A percentile compares a stretch with the other conserved stretches of the same genome.
These are phyloP conservation scores for Barnettozyma wickerhamii DNA, from an alignment of 805 yeast species.

Conservation along the genomic window DNA sequence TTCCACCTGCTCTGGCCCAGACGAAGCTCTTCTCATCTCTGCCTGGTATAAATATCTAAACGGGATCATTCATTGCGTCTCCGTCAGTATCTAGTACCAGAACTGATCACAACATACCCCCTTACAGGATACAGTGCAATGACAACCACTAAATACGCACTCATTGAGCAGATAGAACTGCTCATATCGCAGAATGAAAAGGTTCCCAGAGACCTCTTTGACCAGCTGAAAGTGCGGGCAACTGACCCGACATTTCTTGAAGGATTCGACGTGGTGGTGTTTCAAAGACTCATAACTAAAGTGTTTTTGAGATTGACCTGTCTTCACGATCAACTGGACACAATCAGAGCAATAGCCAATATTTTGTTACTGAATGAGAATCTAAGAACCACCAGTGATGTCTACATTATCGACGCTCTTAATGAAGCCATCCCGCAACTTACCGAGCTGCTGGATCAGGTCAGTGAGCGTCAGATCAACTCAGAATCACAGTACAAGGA, in stretches of 20 bases:
- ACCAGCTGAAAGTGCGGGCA: constrained; percentile 13
- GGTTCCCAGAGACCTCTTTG: constrained; percentile 10
- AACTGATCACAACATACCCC: too few relatives aligned
- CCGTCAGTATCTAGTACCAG: too few relatives aligned
- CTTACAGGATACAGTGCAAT: not conserved
- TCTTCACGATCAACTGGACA: constrained; percentile 16
- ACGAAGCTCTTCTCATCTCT: too few relatives aligned
- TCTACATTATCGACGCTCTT: not conserved
- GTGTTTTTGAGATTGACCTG: constrained; percentile 9
- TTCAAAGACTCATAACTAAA: constrained; percentile 9
- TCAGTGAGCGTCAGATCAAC: constrained; percentile 24
- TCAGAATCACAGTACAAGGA: constrained; percentile 22
- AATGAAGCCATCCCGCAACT: constrained; percentile 12
- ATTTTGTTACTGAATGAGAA: constrained; percentile 16
- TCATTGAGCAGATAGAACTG: constrained; percentile 3
- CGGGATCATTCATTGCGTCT: too few relatives aligned
- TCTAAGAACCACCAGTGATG: constrained; percentile 10
- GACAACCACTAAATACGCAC: constrained; percentile 6
- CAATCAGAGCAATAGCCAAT: constrained; percentile 21
- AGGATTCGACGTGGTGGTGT: constrained; percentile 9
- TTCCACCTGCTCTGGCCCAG: too few relatives aligned
- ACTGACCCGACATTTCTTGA: constrained; percentile 14
- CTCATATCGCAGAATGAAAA: constrained; percentile 1
- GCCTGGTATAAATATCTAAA: too few relatives aligned
- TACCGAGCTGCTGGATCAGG: constrained; percentile 15